phyloP scores from a whole-genome alignment of 306 rosid species.

The Cicer cuneatum region DNA sequence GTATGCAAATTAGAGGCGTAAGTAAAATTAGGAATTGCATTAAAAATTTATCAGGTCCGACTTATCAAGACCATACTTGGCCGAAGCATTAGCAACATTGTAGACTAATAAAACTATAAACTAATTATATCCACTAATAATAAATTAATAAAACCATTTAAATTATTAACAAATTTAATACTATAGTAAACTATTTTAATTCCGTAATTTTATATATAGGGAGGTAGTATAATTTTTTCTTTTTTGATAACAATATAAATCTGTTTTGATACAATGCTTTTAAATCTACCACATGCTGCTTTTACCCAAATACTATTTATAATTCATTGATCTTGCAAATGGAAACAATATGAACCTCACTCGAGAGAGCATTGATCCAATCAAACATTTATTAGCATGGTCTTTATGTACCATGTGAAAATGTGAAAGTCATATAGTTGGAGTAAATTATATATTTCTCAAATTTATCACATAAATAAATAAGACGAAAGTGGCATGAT shows the following conservation, averaged over 20 bases:
- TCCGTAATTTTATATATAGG: no score
- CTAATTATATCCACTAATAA: no score
- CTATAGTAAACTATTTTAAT: no score
- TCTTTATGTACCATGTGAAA: conserved; percentile 30
- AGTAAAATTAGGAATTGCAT: no score
- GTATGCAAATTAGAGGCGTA: no score
- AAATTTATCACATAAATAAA: conserved; percentile 29
- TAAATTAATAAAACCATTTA: no score
- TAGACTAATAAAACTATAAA: no score
- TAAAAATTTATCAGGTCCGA: no score
- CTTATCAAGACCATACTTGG: no score
- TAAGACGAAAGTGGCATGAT: conserved; percentile 24
- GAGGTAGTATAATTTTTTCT: no score
- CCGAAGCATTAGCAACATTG: no score
- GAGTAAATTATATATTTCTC: conserved; percentile 16
- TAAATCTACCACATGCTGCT: background rate
- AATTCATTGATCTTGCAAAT: conserved; percentile 1
- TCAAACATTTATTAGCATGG: conserved; percentile 5
- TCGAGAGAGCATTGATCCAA: background rate
- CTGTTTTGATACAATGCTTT: background rate
- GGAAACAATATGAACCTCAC: conserved; percentile 4
- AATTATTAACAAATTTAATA: no score
- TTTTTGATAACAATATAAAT: background rate
- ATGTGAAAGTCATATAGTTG: conserved; percentile 13
- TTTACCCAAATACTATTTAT: background rate